Percentiles rank a stretch among this genome's conserved stretches.
These are phyloP conservation scores for Cenchrus purpureus DNA, from an alignment of 176 grass and related monocot species.

Conservation along the genomic window DNA sequence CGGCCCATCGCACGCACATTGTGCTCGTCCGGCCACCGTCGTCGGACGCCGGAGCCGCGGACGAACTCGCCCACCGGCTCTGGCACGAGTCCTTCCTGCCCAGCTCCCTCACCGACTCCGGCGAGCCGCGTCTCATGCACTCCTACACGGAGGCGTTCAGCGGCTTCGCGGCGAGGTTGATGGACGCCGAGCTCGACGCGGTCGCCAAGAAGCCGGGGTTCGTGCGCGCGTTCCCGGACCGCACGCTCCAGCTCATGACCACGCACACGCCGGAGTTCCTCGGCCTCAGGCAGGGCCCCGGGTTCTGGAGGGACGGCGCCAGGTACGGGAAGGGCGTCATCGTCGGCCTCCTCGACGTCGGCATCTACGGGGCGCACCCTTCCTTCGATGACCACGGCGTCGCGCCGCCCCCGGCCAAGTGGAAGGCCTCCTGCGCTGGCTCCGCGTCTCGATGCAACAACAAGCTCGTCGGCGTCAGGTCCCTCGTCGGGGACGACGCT, in stretches of 20 bases:
- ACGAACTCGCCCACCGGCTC: background rate
- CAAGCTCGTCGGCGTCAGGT: conserved; percentile 45
- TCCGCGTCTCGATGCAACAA: conserved; percentile 46
- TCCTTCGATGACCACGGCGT: conserved; percentile 36
- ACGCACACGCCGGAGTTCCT: conserved; percentile 56
- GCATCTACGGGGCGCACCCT: conserved; percentile 39
- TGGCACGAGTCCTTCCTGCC: conserved; percentile 59
- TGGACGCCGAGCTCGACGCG: conserved; percentile 3
- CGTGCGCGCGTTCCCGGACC: too few species aligned
- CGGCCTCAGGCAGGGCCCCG: background rate
- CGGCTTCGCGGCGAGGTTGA: conserved; percentile 54
- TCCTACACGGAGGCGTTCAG: conserved; percentile 44
- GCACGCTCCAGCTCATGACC: conserved; percentile 34
- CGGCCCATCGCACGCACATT: background rate
- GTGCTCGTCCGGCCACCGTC: conserved; percentile 36
- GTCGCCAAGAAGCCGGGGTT: conserved; percentile 42
- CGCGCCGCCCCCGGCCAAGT: background rate
- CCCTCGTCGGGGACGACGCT: background rate
- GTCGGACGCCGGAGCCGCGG: background rate
- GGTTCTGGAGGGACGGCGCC: conserved; percentile 27
- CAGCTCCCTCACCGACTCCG: background rate
- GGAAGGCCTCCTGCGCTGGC: conserved; percentile 31
- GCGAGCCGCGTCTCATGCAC: conserved; percentile 42
- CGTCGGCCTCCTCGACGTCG: conserved; percentile 56
- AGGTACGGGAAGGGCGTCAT: conserved; percentile 49